phyloP scores from a whole-genome alignment of 805 yeast genomes.

The Cyberlindnera japonica region DNA sequence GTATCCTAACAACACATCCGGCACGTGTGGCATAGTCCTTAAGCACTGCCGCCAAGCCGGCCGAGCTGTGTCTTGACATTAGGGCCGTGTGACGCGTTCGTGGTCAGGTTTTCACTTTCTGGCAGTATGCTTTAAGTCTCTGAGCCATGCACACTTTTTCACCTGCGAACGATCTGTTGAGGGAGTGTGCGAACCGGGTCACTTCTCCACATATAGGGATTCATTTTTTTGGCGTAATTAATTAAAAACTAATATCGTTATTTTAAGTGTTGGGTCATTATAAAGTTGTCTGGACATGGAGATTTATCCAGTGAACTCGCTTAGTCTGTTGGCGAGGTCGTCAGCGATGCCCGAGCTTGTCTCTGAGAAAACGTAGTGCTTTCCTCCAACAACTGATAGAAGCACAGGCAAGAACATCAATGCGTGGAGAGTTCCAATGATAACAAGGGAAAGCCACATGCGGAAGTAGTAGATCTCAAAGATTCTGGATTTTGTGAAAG shows the following conservation, averaged over 20 bases:
- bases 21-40: not conserved
- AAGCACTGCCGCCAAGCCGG: not conserved
- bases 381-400: constrained; percentile 61
- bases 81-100: not conserved
- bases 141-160: no score
- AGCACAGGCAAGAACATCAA: constrained; percentile 75
- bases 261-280: no score
- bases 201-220: no score
- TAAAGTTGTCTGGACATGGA: no score
- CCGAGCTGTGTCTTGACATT: not conserved
- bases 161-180: no score
- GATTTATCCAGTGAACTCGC: constrained; percentile 7
- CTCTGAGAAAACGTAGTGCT: constrained; percentile 42
- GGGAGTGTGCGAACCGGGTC: no score
- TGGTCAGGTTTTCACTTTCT: not conserved
- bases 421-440: constrained; percentile 76
- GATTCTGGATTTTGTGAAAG: constrained; percentile 82
- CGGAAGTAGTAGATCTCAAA: constrained; percentile 90
- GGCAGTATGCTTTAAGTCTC: not conserved
- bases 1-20: no score
- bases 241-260: no score
- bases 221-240: no score
- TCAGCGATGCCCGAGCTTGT: constrained; percentile 31
- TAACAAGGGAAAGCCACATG: constrained; percentile 85
- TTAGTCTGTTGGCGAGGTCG: constrained; percentile 24